Evolutionary conservation across 1,284 basidiomycete species (phyloP), one percentile per base, ranked within the genome.

Genomic region (Rhodofomes roseus): DNA sequence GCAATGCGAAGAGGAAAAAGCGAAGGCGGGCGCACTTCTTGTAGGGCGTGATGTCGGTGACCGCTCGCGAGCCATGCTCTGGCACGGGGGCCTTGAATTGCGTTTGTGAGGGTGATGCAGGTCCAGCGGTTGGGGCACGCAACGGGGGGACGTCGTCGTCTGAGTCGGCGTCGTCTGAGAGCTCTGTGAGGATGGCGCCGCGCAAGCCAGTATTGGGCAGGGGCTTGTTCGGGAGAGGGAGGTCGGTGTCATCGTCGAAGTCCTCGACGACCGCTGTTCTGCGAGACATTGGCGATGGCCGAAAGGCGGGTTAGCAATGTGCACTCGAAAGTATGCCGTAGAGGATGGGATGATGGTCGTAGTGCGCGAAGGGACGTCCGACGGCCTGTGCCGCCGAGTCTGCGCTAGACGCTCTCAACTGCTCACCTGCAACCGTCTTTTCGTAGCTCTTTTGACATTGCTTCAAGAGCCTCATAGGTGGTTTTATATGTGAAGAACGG

Each of bases 221-320:
- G 0, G 84, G 77, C n/a, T 80, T 80, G 29, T 76, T 77, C 1
- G 86, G 90, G 44, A 89, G 78, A 2, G 87, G 88, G 46, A 95
- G 81, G 71, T 95, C 93, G 18, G 91, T 92, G 68, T 95, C 92
- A 77, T 95, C 93, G 82, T 95, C 92, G 71, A 94, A 95, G 66
- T 90, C 85, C 64, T 85, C 89, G 52, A 89, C 80, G 57, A 85
- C 77, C 61, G 82, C 82, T 64, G 85, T 74, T 53, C 82, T 79
- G 65, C 83, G 82, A 62, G 86, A 85, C 89, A 91, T 90, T 16
- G 7, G 27, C 12, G n/a, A 14, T 25, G 29, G 50, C 11, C 29
- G 12, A 1, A 12, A 27, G 22, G 41, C n/a, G 41, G 20, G 20
- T 20, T 5, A 20, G 4, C 6, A 23, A 20, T 22, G 25, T 5